Percentiles rank a stretch among this genome's conserved stretches.
Conservation (phyloP, 2,329 filamentous ascomycete genomes). For the Monosporascus sp. region DNA sequence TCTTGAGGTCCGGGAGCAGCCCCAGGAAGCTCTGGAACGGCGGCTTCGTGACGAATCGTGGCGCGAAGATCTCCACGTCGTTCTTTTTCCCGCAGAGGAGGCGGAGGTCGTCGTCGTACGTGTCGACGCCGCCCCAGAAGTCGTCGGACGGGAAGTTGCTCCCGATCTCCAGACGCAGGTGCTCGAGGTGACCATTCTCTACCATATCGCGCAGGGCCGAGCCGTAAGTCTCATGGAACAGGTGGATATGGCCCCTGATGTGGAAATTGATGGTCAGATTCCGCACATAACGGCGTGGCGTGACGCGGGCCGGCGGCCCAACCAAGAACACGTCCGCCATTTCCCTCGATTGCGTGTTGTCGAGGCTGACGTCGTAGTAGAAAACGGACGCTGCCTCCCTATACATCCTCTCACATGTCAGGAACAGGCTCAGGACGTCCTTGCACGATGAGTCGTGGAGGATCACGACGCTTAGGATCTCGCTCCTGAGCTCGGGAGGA, state of each 20-base stretch:
- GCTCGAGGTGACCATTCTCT: slow-evolving; percentile 14
- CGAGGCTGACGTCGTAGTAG: slow-evolving; percentile 18
- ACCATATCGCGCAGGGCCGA: slow-evolving; percentile 18
- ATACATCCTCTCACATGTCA: slow-evolving; percentile 2
- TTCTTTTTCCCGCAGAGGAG: slow-evolving; percentile 7
- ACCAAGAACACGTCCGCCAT: slow-evolving; percentile 13
- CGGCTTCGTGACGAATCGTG: slow-evolving; percentile 15
- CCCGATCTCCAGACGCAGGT: slow-evolving; percentile 16
- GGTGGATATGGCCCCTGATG: slow-evolving; percentile 13
- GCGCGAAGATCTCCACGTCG: slow-evolving; percentile 10
- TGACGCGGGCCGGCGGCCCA: slow-evolving; percentile 10
- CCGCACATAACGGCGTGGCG: slow-evolving; percentile 19
- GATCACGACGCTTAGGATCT: slow-evolving; percentile 15
- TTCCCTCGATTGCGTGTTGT: slow-evolving; percentile 11
- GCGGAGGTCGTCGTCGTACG: slow-evolving; percentile 4
- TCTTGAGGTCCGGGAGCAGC: slow-evolving; percentile 13
- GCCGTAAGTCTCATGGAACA: slow-evolving; percentile 15
- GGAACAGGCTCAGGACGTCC: slow-evolving; percentile 3
- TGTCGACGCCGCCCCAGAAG: slow-evolving; percentile 18
- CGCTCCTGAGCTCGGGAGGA: slow-evolving; percentile 19
- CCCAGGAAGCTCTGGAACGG: slow-evolving; percentile 23
- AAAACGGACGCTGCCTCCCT: slow-evolving; percentile 21
- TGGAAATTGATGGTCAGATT: slow-evolving; percentile 18
- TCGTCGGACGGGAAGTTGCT: slow-evolving; percentile 16
- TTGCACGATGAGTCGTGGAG: slow-evolving; percentile 6